Evolutionary conservation across 164 flowering plant genomes (phyloP), one percentile per base, ranked within the genome.

Genomic region (Kingdonia uniflora): DNA sequence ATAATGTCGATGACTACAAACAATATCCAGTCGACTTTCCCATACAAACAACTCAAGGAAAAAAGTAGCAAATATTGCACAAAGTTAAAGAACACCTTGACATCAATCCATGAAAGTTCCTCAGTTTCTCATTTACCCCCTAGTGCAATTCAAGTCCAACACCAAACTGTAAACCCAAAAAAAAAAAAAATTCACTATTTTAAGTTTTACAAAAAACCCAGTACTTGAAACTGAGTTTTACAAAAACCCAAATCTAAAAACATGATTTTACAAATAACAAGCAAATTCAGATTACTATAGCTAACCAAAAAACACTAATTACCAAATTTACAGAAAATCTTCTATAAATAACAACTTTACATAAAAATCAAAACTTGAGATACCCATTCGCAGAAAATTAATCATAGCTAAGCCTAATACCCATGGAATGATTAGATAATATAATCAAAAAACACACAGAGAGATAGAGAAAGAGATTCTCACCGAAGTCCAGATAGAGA

Each of bases 1-100:
- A 88, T 88, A 39, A 43, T 57, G 52, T 56, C 51, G 11, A 39
- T 14, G 14, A 59, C 35, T 33, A 42, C 43, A 52, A 43, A 16
- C 21, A 49, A 12, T 55, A 49, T 11, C 8, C 8, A 3, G 35
- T 29, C 35, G 35, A 44, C 43, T 50, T 55, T 49, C 54, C 42
- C 48, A 55, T 42, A 48, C n/a, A 41, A 20, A 39, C 49, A 42
- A 62, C 33, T 51, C 37, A 54, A 46, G 44, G 54, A 22, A 20
- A 14, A 26, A 37, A 29, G 14, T 37, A 16, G 15, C 21, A 35
- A 49, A 25, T 21, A 57, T 39, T 46, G 22, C 24, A 54, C 58
- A 61, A 55, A 24, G 19, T 21, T 33, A 42, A 56, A 41, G 2
- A 54, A 54, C 49, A 61, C 59, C 65, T 55, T 19, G 26, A 40